These are phyloP conservation scores for Neoboletus subvelutipes DNA, from an alignment of 768 basidiomycete species.

Conservation along the genomic window DNA sequence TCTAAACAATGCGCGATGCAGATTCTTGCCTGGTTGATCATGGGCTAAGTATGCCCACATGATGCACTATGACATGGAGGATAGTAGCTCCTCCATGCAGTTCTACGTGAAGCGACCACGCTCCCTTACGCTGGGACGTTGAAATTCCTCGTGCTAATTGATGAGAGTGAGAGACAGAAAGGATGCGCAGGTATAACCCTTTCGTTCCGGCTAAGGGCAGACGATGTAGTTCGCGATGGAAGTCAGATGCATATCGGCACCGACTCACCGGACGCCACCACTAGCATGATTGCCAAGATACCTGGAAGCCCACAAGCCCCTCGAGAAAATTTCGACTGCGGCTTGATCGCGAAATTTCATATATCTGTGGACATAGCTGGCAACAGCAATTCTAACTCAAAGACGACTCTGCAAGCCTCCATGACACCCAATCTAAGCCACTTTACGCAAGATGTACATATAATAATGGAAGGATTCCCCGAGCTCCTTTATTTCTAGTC, in stretches of 20 bases:
- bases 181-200: background rate
- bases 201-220: too few species aligned
- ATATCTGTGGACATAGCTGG: too few species aligned
- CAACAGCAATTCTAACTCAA: background rate
- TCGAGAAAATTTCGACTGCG: background rate
- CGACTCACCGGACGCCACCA: too few species aligned
- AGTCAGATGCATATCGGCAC: too few species aligned
- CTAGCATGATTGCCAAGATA: too few species aligned
- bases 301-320: conserved; percentile 4
- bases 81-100: too few species aligned
- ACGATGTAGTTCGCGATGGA: too few species aligned
- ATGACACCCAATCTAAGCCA: conserved; percentile 3
- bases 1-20: background rate
- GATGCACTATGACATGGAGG: background rate
- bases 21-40: background rate
- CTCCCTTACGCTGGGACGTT: background rate
- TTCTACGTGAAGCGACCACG: background rate
- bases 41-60: background rate
- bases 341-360: too few species aligned
- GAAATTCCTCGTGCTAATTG: background rate
- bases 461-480: conserved; percentile 87
- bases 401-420: background rate
- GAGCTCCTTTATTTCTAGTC: conserved; percentile 63
- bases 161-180: background rate
- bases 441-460: conserved; percentile 61